Evolutionary conservation across 768 basidiomycete genomes (phyloP).

Genomic region (Lentinus tigrinus): DNA sequence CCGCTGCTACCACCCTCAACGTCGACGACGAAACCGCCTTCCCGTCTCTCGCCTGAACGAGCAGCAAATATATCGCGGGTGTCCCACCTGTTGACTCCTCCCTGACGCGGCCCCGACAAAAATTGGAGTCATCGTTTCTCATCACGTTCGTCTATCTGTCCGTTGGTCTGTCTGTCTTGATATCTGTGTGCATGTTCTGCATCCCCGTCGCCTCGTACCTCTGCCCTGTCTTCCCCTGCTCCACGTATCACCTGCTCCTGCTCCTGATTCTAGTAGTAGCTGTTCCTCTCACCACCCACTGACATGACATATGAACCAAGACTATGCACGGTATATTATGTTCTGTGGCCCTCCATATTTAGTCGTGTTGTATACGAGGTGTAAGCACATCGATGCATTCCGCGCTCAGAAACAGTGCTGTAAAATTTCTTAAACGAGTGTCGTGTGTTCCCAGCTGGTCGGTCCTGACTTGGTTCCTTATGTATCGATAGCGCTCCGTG

Average conservation of each 20-base stretch:
- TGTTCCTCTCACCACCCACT: constrained; percentile 11
- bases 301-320: constrained; percentile 24
- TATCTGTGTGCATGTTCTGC: constrained; percentile 12
- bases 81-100: constrained; percentile 11
- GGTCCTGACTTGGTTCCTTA: too few species aligned
- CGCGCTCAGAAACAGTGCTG: not conserved
- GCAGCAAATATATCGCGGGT: constrained; percentile 7
- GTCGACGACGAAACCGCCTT: constrained; percentile 86
- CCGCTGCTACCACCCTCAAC: constrained; percentile 45
- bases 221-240: constrained; percentile 2
- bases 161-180: constrained; percentile 19
- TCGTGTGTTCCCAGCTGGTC: not conserved
- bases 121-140: constrained; percentile 14
- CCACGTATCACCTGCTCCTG: constrained; percentile 12
- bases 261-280: constrained; percentile 16
- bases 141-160: constrained; percentile 10
- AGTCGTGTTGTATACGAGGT: constrained; percentile 25
- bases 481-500: too few species aligned
- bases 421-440: not conserved
- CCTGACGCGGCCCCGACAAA: constrained; percentile 9
- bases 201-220: constrained; percentile 12
- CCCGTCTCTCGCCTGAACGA: constrained; percentile 71
- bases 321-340: constrained; percentile 25
- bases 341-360: constrained; percentile 19
- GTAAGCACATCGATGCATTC: constrained; percentile 18